Conservation (phyloP, 306 rosid species). For the Sechiopsis laciniata region DNA sequence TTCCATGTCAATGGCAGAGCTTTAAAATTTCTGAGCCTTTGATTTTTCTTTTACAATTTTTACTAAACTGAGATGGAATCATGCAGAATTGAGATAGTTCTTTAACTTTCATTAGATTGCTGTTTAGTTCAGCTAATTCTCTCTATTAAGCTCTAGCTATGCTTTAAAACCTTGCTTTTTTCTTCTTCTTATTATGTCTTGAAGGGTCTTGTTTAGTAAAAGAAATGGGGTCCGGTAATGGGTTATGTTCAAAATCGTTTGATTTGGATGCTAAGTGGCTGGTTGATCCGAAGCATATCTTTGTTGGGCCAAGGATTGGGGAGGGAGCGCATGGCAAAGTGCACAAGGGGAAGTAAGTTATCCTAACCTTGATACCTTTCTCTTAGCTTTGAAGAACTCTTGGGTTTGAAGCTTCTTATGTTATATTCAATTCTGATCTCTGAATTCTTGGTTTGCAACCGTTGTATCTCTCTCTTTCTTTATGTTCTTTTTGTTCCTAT, state of each 20-base stretch:
- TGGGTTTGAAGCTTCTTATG: conserved; percentile 17
- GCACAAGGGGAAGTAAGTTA: conserved; percentile 68
- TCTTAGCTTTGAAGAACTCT: neutral
- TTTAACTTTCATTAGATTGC: neutral
- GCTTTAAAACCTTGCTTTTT: neutral
- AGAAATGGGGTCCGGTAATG: conserved; percentile 69
- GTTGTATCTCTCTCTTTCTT: neutral
- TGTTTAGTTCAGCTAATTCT: neutral
- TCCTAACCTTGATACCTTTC: conserved; percentile 8
- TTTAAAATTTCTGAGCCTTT: neutral
- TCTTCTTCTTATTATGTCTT: conserved; percentile 1
- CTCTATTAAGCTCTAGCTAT: neutral
- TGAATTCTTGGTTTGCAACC: neutral
- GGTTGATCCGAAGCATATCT: conserved; percentile 54
- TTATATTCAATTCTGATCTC: neutral
- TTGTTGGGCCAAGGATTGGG: conserved; percentile 68
- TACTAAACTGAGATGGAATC: neutral
- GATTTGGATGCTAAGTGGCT: conserved; percentile 59
- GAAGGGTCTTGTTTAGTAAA: neutral
- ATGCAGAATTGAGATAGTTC: neutral
- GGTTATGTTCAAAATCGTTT: conserved; percentile 55
- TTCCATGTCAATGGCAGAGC: neutral
- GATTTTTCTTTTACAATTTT: neutral
- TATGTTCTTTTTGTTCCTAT: neutral
- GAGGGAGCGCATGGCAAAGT: conserved; percentile 77